These are phyloP conservation scores for Rhodamnia argentea DNA, from an alignment of 345 rosid genomes.

Conservation along the genomic window DNA sequence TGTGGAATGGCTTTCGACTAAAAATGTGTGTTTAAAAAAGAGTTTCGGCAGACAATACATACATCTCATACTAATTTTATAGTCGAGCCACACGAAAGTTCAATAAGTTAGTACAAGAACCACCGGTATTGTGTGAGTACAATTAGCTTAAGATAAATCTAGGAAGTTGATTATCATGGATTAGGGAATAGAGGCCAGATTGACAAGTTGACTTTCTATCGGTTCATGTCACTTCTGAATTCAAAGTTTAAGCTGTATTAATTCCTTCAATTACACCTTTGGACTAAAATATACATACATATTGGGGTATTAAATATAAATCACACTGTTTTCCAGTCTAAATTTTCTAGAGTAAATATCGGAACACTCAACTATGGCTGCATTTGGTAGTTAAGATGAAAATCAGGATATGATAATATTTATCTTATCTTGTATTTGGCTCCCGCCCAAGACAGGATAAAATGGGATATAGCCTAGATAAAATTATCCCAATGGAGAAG, in stretches of 20 bases:
- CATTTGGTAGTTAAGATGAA: no score
- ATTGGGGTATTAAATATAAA: background rate
- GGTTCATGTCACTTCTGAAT: background rate
- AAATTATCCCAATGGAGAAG: no score
- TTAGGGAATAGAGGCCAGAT: background rate
- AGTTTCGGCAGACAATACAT: background rate
- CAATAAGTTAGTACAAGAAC: background rate
- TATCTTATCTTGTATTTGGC: no score
- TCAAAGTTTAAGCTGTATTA: background rate
- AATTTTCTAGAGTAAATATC: background rate
- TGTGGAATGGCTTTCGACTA: background rate
- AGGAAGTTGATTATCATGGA: background rate
- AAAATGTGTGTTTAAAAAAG: background rate
- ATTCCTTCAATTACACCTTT: background rate
- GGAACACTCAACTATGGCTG: background rate
- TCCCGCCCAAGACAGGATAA: no score
- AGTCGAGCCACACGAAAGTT: background rate
- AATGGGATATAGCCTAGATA: no score
- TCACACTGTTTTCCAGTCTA: background rate
- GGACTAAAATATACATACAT: background rate
- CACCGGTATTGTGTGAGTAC: background rate
- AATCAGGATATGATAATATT: no score
- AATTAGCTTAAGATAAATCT: background rate
- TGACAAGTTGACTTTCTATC: background rate
- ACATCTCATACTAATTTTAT: background rate